Evolutionary conservation across 23 red algal genomes (phyloP).

Genomic region (Pyropia yezoensis): DNA sequence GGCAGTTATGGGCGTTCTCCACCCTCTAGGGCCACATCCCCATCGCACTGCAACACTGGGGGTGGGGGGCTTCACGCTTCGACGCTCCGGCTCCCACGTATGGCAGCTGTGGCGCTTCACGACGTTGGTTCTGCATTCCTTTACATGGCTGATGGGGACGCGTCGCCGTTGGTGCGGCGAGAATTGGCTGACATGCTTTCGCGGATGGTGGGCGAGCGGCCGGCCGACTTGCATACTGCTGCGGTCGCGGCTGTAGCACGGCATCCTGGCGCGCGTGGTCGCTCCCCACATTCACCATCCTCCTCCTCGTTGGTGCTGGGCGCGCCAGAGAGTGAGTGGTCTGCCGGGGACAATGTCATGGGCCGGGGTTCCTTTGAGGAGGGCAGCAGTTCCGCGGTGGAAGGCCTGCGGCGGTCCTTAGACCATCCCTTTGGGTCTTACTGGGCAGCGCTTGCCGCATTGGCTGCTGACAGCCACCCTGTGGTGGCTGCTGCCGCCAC

Average conservation of each 20-base stretch:
- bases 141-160: not conserved
- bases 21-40: not conserved
- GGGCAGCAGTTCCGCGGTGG: not conserved
- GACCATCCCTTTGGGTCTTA: not conserved
- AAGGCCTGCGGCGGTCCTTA: not conserved
- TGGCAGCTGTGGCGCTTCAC: not conserved
- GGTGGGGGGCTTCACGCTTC: not conserved
- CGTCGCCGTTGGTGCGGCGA: slow-evolving; percentile 1
- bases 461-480: too few species aligned
- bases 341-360: too few species aligned
- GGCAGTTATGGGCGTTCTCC: not conserved
- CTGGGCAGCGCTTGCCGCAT: too few species aligned
- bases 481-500: too few species aligned
- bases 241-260: not conserved
- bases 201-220: not conserved
- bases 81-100: not conserved
- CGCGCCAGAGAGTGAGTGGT: not conserved
- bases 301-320: not conserved
- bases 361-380: not conserved
- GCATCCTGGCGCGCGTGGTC: not conserved
- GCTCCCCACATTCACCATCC: not conserved
- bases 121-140: not conserved
- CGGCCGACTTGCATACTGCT: not conserved
- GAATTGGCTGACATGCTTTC: not conserved
- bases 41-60: not conserved